Conservation (phyloP, 495 filamentous ascomycete species). For the Annulohypoxylon bovei region DNA sequence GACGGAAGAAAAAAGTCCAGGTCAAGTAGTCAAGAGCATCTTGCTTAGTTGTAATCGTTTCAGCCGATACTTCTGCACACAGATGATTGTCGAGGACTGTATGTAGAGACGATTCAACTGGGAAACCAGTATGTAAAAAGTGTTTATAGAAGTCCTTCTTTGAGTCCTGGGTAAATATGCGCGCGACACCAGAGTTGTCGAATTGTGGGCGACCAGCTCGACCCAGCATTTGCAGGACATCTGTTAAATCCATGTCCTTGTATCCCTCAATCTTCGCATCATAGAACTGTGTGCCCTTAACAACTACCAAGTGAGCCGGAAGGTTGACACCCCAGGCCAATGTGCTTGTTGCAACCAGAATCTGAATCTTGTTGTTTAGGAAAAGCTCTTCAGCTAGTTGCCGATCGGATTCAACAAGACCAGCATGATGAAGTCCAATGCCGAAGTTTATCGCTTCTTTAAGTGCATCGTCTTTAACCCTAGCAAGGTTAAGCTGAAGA, state of each 20-base stretch:
- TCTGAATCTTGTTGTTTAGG: constrained; percentile 96
- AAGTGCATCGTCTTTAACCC: constrained; percentile 92
- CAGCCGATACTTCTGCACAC: constrained; percentile 92
- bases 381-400: constrained; percentile 93
- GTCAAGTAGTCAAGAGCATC: constrained; percentile 98
- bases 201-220: constrained; percentile 97
- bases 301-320: constrained; percentile 94
- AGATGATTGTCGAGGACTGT: constrained; percentile 97
- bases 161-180: constrained; percentile 95
- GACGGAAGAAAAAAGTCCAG: constrained; percentile 99
- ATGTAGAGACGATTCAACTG: constrained; percentile 94
- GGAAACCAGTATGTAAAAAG: constrained; percentile 97
- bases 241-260: constrained; percentile 98
- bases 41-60: constrained; percentile 91
- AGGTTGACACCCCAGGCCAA: constrained; percentile 99
- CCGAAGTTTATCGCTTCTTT: constrained; percentile 94
- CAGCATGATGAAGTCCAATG: constrained; percentile 96
- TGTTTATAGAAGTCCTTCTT: constrained; percentile 99
- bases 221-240: constrained; percentile 98
- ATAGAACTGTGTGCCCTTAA: constrained; percentile 98
- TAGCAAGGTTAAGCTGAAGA: constrained; percentile 78
- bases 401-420: constrained; percentile 92
- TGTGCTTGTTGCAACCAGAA: constrained; percentile 95
- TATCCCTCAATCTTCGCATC: constrained; percentile 98
- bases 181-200: constrained; percentile 91